Evolutionary conservation across 441 rosid species (phyloP).

Genomic region (Codiaeum variegatum): DNA sequence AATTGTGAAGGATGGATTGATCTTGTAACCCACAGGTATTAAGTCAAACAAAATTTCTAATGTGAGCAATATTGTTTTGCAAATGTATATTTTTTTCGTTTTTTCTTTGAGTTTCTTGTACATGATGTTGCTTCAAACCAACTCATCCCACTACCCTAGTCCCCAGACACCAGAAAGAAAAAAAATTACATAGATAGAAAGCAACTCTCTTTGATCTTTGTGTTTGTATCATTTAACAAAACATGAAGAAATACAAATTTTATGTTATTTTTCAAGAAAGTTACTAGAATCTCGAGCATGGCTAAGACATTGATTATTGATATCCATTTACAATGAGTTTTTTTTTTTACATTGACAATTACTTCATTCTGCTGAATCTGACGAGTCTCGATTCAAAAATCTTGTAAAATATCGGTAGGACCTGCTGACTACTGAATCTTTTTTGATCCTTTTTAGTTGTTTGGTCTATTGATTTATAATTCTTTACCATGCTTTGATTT

Average conservation of each 20-base stretch:
- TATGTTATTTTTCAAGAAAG: conserved; percentile 16
- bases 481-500: neutral
- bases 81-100: conserved; percentile 39
- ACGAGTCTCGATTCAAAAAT: neutral
- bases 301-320: neutral
- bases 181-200: neutral
- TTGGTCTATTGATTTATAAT: neutral
- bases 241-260: conserved; percentile 23
- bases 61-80: conserved; percentile 24
- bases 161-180: neutral
- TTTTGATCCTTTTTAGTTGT: neutral
- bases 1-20: conserved; percentile 55
- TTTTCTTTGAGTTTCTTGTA: conserved; percentile 34
- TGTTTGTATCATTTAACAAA: conserved; percentile 17
- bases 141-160: neutral
- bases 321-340: neutral
- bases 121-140: conserved; percentile 24
- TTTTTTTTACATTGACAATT: neutral
- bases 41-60: conserved; percentile 14
- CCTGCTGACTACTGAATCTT: neutral
- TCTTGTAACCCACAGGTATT: conserved; percentile 33
- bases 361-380: neutral
- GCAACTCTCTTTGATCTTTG: neutral
- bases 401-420: neutral
- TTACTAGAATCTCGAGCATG: neutral